Evolutionary conservation across 1,139 yeast genomes (phyloP), one percentile per base, ranked within the genome.

Genomic region (Pichia kudriavzevii): DNA sequence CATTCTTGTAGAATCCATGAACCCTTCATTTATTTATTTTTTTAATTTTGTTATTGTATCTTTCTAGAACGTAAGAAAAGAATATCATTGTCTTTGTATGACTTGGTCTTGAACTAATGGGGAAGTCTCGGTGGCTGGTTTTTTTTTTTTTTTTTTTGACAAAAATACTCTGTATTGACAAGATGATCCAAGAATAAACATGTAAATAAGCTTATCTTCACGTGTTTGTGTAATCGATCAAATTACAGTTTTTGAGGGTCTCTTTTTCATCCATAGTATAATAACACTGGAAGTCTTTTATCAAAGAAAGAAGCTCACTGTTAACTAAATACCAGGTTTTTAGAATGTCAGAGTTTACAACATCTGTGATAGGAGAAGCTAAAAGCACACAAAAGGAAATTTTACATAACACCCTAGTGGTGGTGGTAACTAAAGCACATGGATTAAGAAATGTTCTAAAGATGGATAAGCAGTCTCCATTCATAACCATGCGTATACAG

Each of bases 381-480:
- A 23, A 3, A n/a, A 10, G 10, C 29, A n/a, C 8, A 22, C 18
- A 3, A n/a, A 23, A 5, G 17, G 15, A n/a, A n/a, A n/a, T n/a
- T n/a, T n/a, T n/a, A 23, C 31, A 18, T n/a, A 49, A 52, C 34
- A 52, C 48, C 22, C 37, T 58, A 9, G 55, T 56, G 12, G 47
- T 58, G 7, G 59, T 58, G 26, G 59, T 57, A 11, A 43, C 53
- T 11, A 55, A 53, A 32, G 84, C 80, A 3, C 73, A 72, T 48
- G 91, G 87, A 53, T 67, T 87, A 30, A 93, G 94, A 12, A 88
- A 87, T 56, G 63, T 88, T 42, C 66, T 91, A 28, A 82, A 79
- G 39, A 63, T 85, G 25, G 95, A 91, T 47, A 87, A 87, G 50
- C 96, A 87, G 58, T 79, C 84, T 43, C 96, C 95, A 1, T 85